Conservation (phyloP, 441 rosid species). For the Omphalea diandra region DNA sequence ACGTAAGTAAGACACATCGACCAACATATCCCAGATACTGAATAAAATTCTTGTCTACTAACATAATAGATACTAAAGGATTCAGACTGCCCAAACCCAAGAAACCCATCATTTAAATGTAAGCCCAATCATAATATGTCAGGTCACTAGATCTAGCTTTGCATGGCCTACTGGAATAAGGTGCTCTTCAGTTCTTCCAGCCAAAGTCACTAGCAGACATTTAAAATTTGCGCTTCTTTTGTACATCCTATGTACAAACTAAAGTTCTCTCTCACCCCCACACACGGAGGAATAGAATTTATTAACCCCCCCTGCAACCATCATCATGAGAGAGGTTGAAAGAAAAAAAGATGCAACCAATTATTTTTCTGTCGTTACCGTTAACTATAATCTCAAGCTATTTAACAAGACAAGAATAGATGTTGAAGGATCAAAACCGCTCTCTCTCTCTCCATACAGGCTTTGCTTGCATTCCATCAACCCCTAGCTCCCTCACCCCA, state of each 20-base stretch:
- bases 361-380: not conserved
- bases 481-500: not conserved
- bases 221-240: not conserved
- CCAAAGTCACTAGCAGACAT: not conserved
- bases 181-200: not conserved
- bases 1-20: constrained; percentile 99
- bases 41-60: constrained; percentile 24
- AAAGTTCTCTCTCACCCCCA: not conserved
- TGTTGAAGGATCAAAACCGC: not conserved
- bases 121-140: not conserved
- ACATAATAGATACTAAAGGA: not conserved
- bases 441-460: not conserved
- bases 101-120: not conserved
- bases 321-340: not conserved
- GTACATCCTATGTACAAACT: not conserved
- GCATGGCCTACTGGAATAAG: not conserved
- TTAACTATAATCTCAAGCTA: no score
- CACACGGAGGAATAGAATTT: not conserved
- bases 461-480: not conserved
- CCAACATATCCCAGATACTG: constrained; percentile 53
- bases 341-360: not conserved
- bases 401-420: no score
- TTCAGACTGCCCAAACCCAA: not conserved
- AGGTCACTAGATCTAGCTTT: no score
- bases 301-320: not conserved